Base-by-base conservation (phyloP, 192 early-diverging fungal genomes). In the Coemansia sp. region DNA sequence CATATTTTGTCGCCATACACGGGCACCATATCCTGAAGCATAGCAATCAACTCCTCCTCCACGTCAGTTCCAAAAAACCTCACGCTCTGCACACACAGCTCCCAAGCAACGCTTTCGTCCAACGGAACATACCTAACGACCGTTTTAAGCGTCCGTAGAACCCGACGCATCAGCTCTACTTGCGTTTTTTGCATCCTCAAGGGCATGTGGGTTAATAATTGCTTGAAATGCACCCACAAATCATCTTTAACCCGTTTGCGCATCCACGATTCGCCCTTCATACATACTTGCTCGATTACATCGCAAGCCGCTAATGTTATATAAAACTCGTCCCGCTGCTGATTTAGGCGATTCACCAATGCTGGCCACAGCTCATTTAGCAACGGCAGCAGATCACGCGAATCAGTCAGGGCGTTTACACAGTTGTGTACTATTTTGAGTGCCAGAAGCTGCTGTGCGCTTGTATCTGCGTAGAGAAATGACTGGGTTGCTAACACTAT, bases 321-420 rank as follows among this genome's bases (percentile, higher is more conserved):
- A 13, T 70, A 69, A 38, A 59, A 55, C 23, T 49, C 19, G 39
- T 65, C 72, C 5, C 55, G 64, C 14, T 48, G 53, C 14, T 35
- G 41, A 1, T 39, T 33, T 6, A 76, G 41, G 0, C 72, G 62
- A 36, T 51, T 57, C 13, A 64, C 51, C 12, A 76, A 47, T 5
- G 54, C 33, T 2, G 72, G 72, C 72, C 72, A 76, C 21, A 70
- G 47, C 36, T 76, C 62, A 55, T 76, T 76, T 2, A 76, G 31
- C 8, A 76, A 33, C 6, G 72, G 72, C 7, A 76, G 55, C 6
- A 70, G 55, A 18, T 76, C 72, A 11, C 59, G 55, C 1, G 72
- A 65, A 14, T 50, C 8, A 1, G 16, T 9, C n/a, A 76, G 54
- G 1, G 72, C 67, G 5, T 15, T 44, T 3, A 65, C n/a, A 4